These are phyloP conservation scores for Ustilago trichophora DNA, from an alignment of 1,284 basidiomycete species.

Conservation along the genomic window DNA sequence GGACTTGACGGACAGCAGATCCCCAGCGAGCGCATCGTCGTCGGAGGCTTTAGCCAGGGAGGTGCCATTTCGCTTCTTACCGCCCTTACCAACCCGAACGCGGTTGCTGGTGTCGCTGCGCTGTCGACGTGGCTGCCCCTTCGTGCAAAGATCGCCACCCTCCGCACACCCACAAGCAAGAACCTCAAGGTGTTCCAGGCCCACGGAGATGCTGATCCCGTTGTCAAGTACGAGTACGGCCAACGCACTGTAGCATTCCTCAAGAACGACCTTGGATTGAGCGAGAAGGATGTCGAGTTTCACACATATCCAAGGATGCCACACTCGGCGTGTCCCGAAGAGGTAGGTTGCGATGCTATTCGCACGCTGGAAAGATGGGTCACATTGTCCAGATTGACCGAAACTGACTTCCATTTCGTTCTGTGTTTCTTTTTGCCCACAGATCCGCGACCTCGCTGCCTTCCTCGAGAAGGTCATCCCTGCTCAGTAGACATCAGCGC, in stretches of 20 bases:
- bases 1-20: conserved; percentile 54
- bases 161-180: conserved; percentile 37
- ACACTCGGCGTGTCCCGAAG: conserved; percentile 63
- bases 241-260: conserved; percentile 47
- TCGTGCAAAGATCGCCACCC: conserved; percentile 49
- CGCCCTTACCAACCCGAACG: conserved; percentile 47
- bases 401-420: background rate
- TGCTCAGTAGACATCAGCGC: conserved; percentile 28
- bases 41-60: conserved; percentile 60
- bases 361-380: too few relatives aligned
- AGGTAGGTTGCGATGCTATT: too few relatives aligned
- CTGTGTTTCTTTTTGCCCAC: background rate
- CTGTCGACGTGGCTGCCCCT: conserved; percentile 64
- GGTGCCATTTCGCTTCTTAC: conserved; percentile 61
- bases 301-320: conserved; percentile 60
- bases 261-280: conserved; percentile 48
- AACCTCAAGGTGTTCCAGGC: conserved; percentile 60
- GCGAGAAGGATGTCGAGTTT: conserved; percentile 43
- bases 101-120: conserved; percentile 57
- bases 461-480: conserved; percentile 56
- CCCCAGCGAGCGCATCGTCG: conserved; percentile 57
- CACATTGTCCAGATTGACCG: too few relatives aligned
- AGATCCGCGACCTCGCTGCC: conserved; percentile 54
- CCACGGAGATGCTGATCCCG: conserved; percentile 60
- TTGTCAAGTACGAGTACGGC: conserved; percentile 60